phyloP scores from a whole-genome alignment of 306 rosid species.

The Quercus parvula region DNA sequence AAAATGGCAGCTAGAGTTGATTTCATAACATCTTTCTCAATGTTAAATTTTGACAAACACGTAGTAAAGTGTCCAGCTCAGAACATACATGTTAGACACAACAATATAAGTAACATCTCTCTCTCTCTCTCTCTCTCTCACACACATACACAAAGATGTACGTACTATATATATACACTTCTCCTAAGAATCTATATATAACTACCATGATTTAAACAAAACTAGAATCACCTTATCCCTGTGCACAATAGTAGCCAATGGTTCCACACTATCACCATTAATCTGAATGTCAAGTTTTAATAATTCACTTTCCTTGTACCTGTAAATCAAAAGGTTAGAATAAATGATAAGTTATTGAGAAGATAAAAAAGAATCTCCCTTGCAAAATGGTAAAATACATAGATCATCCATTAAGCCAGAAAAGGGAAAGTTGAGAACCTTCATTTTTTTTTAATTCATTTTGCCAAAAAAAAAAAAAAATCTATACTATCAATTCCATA shows the following conservation, averaged over 20 bases:
- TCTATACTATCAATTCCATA: background rate
- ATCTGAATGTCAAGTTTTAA: constrained; percentile 85
- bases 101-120: background rate
- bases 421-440: background rate
- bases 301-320: constrained; percentile 73
- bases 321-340: constrained; percentile 30
- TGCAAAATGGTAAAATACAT: background rate
- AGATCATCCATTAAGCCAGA: background rate
- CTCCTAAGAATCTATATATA: background rate
- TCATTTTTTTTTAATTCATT: background rate
- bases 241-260: constrained; percentile 85
- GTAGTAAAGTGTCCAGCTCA: background rate
- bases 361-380: background rate
- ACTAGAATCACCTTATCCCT: constrained; percentile 57
- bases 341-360: background rate
- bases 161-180: background rate
- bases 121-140: background rate
- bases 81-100: background rate
- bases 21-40: constrained; percentile 12
- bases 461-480: background rate
- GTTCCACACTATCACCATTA: constrained; percentile 84
- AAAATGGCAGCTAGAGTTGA: constrained; percentile 22
- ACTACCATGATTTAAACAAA: background rate
- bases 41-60: background rate
- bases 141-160: background rate